These are phyloP conservation scores for Schizochytrium sp. DNA, from an alignment of 108 stramenopile genomes.

Conservation along the genomic window DNA sequence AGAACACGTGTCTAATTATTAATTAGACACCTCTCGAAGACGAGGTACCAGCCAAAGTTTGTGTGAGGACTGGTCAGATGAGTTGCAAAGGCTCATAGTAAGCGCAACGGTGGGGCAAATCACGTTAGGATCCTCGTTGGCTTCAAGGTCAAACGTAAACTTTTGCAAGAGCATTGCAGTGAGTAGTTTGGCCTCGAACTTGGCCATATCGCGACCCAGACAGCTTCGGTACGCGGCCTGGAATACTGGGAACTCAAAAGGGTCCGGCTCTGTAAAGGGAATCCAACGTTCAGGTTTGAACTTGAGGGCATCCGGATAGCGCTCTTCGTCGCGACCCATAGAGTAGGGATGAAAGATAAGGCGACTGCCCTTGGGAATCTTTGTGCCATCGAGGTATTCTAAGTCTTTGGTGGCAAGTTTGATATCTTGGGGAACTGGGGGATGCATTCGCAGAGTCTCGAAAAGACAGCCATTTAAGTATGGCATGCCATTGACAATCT, in stretches of 20 bases:
- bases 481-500: not conserved
- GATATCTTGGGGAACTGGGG: constrained; percentile 70
- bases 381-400: constrained; percentile 74
- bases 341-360: constrained; percentile 67
- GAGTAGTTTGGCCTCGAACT: constrained; percentile 69
- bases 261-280: constrained; percentile 63
- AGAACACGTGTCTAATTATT: too few relatives aligned
- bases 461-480: constrained; percentile 50
- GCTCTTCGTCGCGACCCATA: constrained; percentile 66
- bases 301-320: constrained; percentile 24
- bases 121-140: constrained; percentile 47
- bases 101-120: not conserved
- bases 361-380: constrained; percentile 64
- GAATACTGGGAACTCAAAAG: constrained; percentile 68
- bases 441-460: constrained; percentile 77
- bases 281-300: constrained; percentile 60
- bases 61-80: constrained; percentile 34
- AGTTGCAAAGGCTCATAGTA: constrained; percentile 46
- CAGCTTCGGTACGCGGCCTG: constrained; percentile 72
- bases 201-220: constrained; percentile 69
- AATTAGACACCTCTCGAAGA: not conserved
- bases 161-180: constrained; percentile 59
- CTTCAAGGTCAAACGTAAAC: constrained; percentile 45
- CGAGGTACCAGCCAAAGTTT: constrained; percentile 38
- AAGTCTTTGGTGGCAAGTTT: constrained; percentile 67